phyloP scores from a whole-genome alignment of 164 flowering plant genomes.

The Annona squamosa region DNA sequence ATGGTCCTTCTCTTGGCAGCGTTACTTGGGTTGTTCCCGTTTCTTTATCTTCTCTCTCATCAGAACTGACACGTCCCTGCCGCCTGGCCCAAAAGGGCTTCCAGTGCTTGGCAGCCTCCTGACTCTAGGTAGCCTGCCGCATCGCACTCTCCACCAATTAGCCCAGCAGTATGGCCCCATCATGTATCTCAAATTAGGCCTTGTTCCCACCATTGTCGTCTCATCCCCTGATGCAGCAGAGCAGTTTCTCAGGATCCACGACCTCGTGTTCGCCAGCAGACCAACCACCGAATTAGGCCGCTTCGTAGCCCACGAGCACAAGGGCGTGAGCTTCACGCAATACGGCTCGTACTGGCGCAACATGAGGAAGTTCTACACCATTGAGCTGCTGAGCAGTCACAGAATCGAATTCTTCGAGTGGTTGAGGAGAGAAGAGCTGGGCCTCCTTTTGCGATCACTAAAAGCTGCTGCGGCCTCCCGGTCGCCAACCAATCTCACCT shows the following conservation, averaged over 20 bases:
- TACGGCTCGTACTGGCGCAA: conserved; percentile 4
- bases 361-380: background rate
- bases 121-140: conserved; percentile 17
- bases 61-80: conserved; percentile 4
- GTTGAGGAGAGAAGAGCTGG: conserved; percentile 27
- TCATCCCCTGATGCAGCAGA: conserved; percentile 13
- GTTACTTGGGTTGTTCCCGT: background rate
- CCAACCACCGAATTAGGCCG: background rate
- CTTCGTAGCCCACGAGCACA: background rate
- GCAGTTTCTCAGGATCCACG: conserved; percentile 20
- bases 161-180: conserved; percentile 17
- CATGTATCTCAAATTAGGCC: conserved; percentile 18
- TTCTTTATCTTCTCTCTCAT: background rate
- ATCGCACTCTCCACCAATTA: conserved; percentile 8
- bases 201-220: conserved; percentile 10
- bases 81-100: conserved; percentile 19
- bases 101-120: conserved; percentile 22
- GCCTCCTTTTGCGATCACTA: conserved; percentile 9
- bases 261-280: conserved; percentile 12
- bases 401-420: conserved; percentile 11
- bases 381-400: conserved; percentile 3
- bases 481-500: conserved; percentile 12
- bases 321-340: background rate
- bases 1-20: background rate
- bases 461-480: conserved; percentile 11